These are phyloP conservation scores for Backusella macrospora DNA, from an alignment of 192 early-diverging fungal species.

Conservation along the genomic window DNA sequence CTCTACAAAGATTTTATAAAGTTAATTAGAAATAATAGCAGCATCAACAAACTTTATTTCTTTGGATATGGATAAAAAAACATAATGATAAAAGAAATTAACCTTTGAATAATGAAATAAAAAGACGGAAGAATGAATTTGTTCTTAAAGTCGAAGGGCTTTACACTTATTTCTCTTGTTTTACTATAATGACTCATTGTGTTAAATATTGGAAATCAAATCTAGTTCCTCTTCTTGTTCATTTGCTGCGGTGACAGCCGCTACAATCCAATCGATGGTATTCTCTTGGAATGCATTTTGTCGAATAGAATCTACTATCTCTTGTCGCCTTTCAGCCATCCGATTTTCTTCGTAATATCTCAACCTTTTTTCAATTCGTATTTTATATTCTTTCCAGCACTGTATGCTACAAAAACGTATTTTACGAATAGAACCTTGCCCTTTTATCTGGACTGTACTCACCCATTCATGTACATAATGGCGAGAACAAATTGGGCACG, in stretches of 20 bases:
- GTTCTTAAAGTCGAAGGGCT: too few relatives aligned
- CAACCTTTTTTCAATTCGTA: neutral
- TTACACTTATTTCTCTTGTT: too few relatives aligned
- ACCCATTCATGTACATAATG: constrained; percentile 14
- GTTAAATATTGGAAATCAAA: neutral
- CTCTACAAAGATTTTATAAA: too few relatives aligned
- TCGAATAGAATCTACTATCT: neutral
- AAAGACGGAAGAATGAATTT: too few relatives aligned
- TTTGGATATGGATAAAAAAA: too few relatives aligned
- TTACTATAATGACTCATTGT: too few relatives aligned
- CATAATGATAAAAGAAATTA: too few relatives aligned
- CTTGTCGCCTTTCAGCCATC: neutral
- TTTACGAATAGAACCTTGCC: neutral
- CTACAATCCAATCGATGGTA: constrained; percentile 9
- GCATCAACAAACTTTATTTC: too few relatives aligned
- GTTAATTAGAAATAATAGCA: too few relatives aligned
- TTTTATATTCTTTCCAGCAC: constrained; percentile 9
- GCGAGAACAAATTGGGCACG: neutral
- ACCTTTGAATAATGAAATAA: too few relatives aligned
- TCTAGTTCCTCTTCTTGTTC: constrained; percentile 9
- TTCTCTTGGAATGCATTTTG: neutral
- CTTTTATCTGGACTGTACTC: constrained; percentile 2
- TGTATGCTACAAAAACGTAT: constrained; percentile 8
- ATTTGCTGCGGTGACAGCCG: constrained; percentile 8
- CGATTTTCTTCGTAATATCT: neutral